A percentile compares a stretch with the other conserved stretches of the same genome.
Evolutionary conservation across 306 rosid species (phyloP).

Genomic region (Boehmeria nivea): DNA sequence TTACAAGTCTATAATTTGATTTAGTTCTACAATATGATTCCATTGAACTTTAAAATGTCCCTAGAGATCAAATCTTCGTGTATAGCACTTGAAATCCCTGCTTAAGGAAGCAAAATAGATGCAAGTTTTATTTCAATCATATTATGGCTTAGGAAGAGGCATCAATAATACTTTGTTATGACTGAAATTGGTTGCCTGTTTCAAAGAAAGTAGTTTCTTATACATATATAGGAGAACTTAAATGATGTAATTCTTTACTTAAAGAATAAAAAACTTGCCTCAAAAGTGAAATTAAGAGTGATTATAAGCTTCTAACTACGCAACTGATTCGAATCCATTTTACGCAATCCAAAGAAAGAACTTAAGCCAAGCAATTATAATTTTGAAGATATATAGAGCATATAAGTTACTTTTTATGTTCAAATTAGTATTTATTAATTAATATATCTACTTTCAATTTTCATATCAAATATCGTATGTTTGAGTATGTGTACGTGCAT

Average conservation of each 20-base stretch:
- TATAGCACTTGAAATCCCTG: no score
- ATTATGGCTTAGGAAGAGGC: constrained; percentile 26
- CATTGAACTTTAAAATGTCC: constrained; percentile 2
- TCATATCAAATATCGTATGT: no score
- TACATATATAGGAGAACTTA: constrained; percentile 3
- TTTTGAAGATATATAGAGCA: constrained; percentile 17
- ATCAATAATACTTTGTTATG: no score
- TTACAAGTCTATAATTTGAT: not conserved
- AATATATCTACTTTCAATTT: no score
- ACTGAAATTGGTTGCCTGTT: no score
- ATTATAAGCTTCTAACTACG: constrained; percentile 24
- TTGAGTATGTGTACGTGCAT: no score
- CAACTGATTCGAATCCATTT: constrained; percentile 16
- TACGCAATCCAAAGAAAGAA: no score
- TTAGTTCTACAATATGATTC: constrained; percentile 1
- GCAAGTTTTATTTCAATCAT: constrained; percentile 29
- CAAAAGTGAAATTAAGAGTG: constrained; percentile 21
- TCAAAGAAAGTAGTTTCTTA: no score
- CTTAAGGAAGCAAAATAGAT: no score
- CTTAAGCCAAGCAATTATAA: constrained; percentile 17
- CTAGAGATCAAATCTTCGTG: no score
- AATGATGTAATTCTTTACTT: constrained; percentile 22
- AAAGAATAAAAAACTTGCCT: constrained; percentile 15
- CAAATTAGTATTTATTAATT: not conserved
- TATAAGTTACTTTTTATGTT: constrained; percentile 6